Evolutionary conservation across 176 grass and related monocot species (phyloP), one percentile per base, ranked within the genome.

Genomic region (Ensete glaucum): DNA sequence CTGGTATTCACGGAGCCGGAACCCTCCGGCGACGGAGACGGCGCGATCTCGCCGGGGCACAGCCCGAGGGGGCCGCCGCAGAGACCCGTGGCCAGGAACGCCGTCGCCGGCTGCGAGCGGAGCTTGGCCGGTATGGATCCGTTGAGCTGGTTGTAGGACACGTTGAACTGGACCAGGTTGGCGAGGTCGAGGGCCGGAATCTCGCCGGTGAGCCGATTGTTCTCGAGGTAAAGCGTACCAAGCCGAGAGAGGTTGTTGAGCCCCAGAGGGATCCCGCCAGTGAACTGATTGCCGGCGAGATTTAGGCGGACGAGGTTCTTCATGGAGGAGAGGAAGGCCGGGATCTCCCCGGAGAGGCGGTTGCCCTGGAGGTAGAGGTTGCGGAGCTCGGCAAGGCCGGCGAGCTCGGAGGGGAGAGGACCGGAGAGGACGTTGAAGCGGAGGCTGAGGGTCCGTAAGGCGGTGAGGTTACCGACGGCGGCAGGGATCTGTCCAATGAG

Each of bases 301-400:
- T 99, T 86, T 48, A 99, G 82, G 74, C 95, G 52, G 55, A 99
- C 88, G 43, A 99, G 88, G 76, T 99, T 99, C 68, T 73, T 82
- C 19, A 94, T 78, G 6, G 64, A 77, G 82, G 79, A 89, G n/a
- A 99, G 67, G 29, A 72, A 82, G 43, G 82, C 52, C 19, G 95
- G 95, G 19, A 99, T 78, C 73, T 94, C 84, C 58, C 95, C 88
- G 53, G 88, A 78, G 72, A 99, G 72, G 24, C 25, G 26, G 79
- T 99, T 99, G 21, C 85, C 84, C 81, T 99, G 95, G 71, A 99
- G 62, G 82, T 99, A 99, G 53, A 99, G 75, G 29, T 92, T 92
- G 0, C 95, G 85, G 78, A 99, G 86, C 90, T 99, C 90, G 54
- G 78, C 19, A 68, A 89, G 85, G 54, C 54, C 58, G 64, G 84